phyloP scores from a whole-genome alignment of 331 rosid species.

The Acacia concinna region DNA sequence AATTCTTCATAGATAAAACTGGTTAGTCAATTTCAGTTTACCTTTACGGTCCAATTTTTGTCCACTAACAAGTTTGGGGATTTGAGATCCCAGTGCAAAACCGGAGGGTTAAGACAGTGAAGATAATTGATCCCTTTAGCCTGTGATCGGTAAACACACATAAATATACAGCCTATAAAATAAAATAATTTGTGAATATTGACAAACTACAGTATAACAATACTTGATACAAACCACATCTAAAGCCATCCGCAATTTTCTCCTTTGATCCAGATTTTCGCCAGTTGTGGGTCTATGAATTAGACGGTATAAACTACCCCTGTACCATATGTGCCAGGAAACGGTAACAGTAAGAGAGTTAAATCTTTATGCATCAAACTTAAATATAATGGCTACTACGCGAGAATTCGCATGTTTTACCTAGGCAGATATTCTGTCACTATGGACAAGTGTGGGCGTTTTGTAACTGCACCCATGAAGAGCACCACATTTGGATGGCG shows the following conservation, averaged over 20 bases:
- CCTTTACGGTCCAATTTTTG: conserved; percentile 95
- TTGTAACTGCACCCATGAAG: conserved; percentile 98
- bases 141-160: conserved; percentile 34
- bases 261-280: conserved; percentile 76
- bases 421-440: conserved; percentile 93
- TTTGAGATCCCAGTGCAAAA: conserved; percentile 97
- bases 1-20: neutral
- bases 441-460: conserved; percentile 83
- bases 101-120: conserved; percentile 86
- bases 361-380: neutral
- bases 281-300: conserved; percentile 88
- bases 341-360: conserved; percentile 4
- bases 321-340: conserved; percentile 36
- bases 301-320: conserved; percentile 89
- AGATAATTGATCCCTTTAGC: conserved; percentile 98
- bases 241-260: conserved; percentile 81
- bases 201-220: neutral
- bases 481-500: conserved; percentile 98
- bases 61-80: conserved; percentile 95
- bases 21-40: conserved; percentile 25
- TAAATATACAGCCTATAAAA: neutral
- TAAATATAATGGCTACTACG: neutral
- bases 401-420: conserved; percentile 37
- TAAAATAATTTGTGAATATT: neutral
- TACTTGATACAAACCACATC: conserved; percentile 72